Percentiles rank a stretch among this genome's conserved stretches.
phyloP scores from a whole-genome alignment of 164 flowering plant genomes.

The Berberis vulgaris region DNA sequence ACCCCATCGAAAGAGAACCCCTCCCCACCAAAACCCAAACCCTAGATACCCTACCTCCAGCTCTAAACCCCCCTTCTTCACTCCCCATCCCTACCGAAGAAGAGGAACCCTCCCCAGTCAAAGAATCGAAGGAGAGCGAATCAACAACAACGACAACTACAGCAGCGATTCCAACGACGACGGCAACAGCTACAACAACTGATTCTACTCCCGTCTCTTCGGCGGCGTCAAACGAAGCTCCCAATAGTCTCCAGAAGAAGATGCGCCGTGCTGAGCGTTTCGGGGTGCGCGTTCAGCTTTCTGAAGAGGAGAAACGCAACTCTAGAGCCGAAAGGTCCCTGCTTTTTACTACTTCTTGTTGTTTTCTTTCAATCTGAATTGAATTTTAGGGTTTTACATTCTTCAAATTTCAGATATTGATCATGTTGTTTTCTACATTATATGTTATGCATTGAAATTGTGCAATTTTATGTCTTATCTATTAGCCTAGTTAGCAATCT shows the following conservation, averaged over 20 bases:
- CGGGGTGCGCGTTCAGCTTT: constrained; percentile 46
- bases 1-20: no score
- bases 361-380: not conserved
- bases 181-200: not conserved
- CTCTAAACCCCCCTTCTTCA: no score
- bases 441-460: no score
- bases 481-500: no score
- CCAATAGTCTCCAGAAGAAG: constrained; percentile 41
- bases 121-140: not conserved
- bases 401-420: not conserved
- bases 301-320: constrained; percentile 59
- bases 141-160: not conserved
- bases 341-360: not conserved
- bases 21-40: no score
- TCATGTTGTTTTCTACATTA: no score
- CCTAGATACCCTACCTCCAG: no score
- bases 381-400: not conserved
- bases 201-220: not conserved
- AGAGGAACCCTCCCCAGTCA: no score
- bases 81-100: no score
- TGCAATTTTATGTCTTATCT: no score
- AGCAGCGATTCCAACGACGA: not conserved
- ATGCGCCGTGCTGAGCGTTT: constrained; percentile 71
- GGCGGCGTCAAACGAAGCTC: not conserved
- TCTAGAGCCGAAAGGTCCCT: constrained; percentile 61